These are phyloP conservation scores for Hanseniaspora taiwanica DNA, from an alignment of 805 yeast species.

Conservation along the genomic window DNA sequence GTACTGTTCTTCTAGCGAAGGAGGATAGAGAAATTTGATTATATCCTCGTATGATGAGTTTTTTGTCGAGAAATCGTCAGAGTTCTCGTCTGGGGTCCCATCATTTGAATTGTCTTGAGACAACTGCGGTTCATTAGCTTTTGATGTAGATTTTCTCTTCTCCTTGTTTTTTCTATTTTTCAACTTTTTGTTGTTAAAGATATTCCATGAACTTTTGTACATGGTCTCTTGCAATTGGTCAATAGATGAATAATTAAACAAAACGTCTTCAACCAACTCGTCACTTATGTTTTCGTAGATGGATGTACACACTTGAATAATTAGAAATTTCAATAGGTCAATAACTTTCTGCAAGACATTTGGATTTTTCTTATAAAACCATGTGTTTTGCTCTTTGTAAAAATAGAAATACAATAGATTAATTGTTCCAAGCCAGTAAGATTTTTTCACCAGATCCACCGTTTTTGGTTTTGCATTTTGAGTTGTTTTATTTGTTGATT, in stretches of 20 bases:
- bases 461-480: neutral
- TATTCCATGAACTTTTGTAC: constrained; percentile 62
- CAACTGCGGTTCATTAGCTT: constrained; percentile 30
- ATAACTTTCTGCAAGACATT: constrained; percentile 44
- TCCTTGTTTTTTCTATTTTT: constrained; percentile 11
- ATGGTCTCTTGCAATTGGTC: constrained; percentile 68
- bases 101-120: neutral
- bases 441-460: constrained; percentile 20
- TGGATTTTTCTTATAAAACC: constrained; percentile 41
- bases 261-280: constrained; percentile 46
- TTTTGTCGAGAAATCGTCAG: too few relatives aligned
- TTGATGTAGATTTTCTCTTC: constrained; percentile 16
- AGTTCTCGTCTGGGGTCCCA: neutral
- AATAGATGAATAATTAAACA: constrained; percentile 65
- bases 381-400: constrained; percentile 40
- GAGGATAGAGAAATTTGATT: constrained; percentile 68
- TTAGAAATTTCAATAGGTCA: constrained; percentile 42
- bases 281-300: constrained; percentile 44
- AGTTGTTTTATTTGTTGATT: neutral
- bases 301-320: constrained; percentile 53
- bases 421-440: constrained; percentile 81
- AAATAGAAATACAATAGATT: constrained; percentile 70
- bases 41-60: constrained; percentile 58
- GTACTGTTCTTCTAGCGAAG: constrained; percentile 64
- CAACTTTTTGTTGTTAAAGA: constrained; percentile 33